phyloP scores from a whole-genome alignment of 805 yeast genomes.

The Starmera dryadoides region DNA sequence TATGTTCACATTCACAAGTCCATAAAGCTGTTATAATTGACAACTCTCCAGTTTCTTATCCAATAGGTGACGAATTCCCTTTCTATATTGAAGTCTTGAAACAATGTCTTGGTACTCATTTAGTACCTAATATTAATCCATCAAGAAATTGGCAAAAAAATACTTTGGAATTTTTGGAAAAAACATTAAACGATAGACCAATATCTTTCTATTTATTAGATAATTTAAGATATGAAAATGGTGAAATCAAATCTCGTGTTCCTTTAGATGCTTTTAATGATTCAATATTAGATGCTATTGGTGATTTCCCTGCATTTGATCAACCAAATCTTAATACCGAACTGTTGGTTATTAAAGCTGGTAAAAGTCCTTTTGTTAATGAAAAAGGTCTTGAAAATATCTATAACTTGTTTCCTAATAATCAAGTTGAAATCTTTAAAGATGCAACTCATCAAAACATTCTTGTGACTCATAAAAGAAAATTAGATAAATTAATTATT shows the following conservation, averaged over 20 bases:
- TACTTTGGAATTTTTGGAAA: slow-evolving; percentile 4
- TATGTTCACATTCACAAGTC: slow-evolving; percentile 22
- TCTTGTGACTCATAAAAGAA: slow-evolving; percentile 19
- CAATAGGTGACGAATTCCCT: slow-evolving; percentile 22
- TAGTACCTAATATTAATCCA: not conserved
- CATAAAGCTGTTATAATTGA: slow-evolving; percentile 35
- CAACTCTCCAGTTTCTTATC: slow-evolving; percentile 29
- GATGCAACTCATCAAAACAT: slow-evolving; percentile 22
- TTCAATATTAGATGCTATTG: slow-evolving; percentile 5
- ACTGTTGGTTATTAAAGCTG: slow-evolving; percentile 33
- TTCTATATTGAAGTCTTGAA: slow-evolving; percentile 28
- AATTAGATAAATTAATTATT: slow-evolving; percentile 7
- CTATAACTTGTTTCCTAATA: slow-evolving; percentile 18
- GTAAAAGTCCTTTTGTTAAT: slow-evolving; percentile 30
- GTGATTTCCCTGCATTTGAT: slow-evolving; percentile 14
- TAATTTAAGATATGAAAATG: slow-evolving; percentile 3
- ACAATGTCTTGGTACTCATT: slow-evolving; percentile 3
- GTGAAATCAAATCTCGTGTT: slow-evolving; percentile 11
- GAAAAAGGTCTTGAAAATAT: slow-evolving; percentile 17
- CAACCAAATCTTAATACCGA: not conserved
- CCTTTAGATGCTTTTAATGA: slow-evolving; percentile 12
- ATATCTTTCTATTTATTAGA: not conserved
- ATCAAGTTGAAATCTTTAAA: slow-evolving; percentile 17
- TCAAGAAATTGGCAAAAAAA: not conserved
- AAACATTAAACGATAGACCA: not conserved